Conservation (phyloP, 2,329 filamentous ascomycete species). For the Pyrenophora graminea region DNA sequence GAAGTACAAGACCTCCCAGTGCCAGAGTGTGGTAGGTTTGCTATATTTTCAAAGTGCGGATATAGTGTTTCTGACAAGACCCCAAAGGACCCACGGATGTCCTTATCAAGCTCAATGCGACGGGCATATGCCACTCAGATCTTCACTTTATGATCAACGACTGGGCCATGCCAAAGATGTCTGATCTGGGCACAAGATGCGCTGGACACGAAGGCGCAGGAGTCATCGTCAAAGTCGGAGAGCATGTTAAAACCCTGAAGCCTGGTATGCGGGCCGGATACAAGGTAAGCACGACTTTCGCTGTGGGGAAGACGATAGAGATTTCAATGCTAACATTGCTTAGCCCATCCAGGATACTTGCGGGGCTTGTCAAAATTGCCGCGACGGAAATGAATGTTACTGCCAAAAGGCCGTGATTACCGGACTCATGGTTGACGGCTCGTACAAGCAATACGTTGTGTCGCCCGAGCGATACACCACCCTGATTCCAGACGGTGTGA, state of each 20-base stretch:
- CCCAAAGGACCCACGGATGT: slow-evolving; percentile 57
- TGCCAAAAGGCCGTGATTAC: slow-evolving; percentile 53
- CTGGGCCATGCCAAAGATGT: slow-evolving; percentile 50
- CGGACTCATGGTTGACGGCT: slow-evolving; percentile 51
- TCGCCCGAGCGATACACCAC: slow-evolving; percentile 60
- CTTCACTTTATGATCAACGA: slow-evolving; percentile 63
- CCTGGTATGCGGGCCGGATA: slow-evolving; percentile 42
- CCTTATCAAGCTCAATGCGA: slow-evolving; percentile 61
- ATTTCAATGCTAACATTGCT: slow-evolving; percentile 4
- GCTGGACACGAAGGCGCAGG: slow-evolving; percentile 63
- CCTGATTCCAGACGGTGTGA: slow-evolving; percentile 60
- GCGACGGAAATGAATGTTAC: slow-evolving; percentile 59
- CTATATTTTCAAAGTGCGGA: neutral
- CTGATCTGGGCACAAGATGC: slow-evolving; percentile 49
- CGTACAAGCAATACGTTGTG: slow-evolving; percentile 64
- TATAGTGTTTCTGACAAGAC: slow-evolving; percentile 4
- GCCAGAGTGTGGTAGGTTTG: slow-evolving; percentile 50
- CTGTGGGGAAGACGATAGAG: neutral
- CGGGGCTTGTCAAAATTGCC: slow-evolving; percentile 53
- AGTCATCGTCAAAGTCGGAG: slow-evolving; percentile 61
- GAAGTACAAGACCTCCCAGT: slow-evolving; percentile 55
- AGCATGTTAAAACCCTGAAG: slow-evolving; percentile 57
- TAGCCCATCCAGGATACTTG: slow-evolving; percentile 37
- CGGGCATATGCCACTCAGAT: slow-evolving; percentile 62
- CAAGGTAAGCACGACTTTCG: slow-evolving; percentile 33